These are phyloP conservation scores for Fragosphaeria purpurea DNA, from an alignment of 2,329 filamentous ascomycete genomes.

Conservation along the genomic window DNA sequence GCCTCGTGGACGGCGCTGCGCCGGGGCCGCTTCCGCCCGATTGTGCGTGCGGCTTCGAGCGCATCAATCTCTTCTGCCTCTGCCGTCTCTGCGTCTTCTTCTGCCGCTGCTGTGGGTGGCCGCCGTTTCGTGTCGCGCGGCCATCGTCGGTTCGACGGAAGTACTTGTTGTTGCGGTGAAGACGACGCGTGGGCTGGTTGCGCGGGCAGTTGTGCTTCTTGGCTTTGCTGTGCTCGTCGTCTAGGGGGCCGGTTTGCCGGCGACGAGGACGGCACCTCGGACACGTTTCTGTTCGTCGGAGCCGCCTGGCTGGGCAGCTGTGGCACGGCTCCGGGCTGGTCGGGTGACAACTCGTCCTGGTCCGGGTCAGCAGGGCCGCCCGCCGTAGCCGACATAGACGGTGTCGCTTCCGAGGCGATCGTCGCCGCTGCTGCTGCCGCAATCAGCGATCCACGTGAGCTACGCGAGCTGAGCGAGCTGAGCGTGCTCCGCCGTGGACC, in stretches of 20 bases:
- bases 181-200: background rate
- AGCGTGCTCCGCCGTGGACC: background rate
- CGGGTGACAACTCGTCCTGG: slow-evolving; percentile 13
- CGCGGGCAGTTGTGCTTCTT: no score
- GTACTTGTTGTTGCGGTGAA: background rate
- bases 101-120: slow-evolving; percentile 8
- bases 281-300: background rate
- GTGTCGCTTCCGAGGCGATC: no score
- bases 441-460: background rate
- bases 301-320: background rate
- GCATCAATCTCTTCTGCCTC: slow-evolving; percentile 35
- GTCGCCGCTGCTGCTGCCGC: background rate
- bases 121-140: no score
- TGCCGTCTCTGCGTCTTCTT: slow-evolving; percentile 16
- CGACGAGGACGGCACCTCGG: slow-evolving; percentile 8
- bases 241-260: background rate
- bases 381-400: background rate
- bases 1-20: slow-evolving; percentile 22
- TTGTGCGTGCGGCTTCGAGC: slow-evolving; percentile 29
- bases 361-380: slow-evolving; percentile 1
- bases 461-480: background rate
- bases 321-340: slow-evolving; percentile 1
- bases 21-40: slow-evolving; percentile 35
- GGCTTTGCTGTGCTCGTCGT: no score
- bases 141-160: no score